Base-by-base conservation (phyloP, 2,329 filamentous ascomycete genomes). In the Keithomyces neogunnii region DNA sequence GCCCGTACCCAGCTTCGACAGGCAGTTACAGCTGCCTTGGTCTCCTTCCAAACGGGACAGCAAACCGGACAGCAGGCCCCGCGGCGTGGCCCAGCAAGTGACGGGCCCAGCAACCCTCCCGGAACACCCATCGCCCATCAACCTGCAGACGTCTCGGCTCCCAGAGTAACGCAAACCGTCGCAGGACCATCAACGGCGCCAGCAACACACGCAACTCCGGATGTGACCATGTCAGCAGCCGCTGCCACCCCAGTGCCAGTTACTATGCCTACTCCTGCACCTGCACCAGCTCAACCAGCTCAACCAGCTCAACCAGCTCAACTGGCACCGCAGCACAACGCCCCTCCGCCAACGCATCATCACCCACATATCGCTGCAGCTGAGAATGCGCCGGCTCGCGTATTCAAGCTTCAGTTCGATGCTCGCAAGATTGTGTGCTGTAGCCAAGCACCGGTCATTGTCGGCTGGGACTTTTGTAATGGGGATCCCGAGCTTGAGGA, bases 341-440 rank as follows among this genome's bases (percentile, higher is more conserved):
- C 39, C 10, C 33, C 48, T 8, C 42, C 36, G 3, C n/a, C 43
- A 5, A 50, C 53, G 3, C 57, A 58, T 10, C 62, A 72, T 40
- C 73, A 78, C 50, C 73, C 72, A 3, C 75, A 77, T 54, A 73
- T 76, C 8, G 62, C 66, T 1, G 64, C 68, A 38, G 64, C 69
- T 6, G 77, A 80, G 55, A 68, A 71, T 33, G 74, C 72, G 50
- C 72, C 75, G 9, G 73, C 76, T 6, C 71, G 93, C 29, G 88
- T 99, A 3, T 99, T 97, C 75, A 99, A 99, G 69, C 75, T 97
- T 36, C 93, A 99, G 66, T 99, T 96, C 59, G 93, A 99, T 64
- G 88, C 90, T 1, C 81, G 90, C 28, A 84, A 91, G 60, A 95
- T 99, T 59, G 86, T 99, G 50, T 96, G 91, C 71, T 96, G 92